Evolutionary conservation across 148 eudicot species (phyloP), one percentile per base, ranked within the genome.

Genomic region (Suaeda aralocaspica): DNA sequence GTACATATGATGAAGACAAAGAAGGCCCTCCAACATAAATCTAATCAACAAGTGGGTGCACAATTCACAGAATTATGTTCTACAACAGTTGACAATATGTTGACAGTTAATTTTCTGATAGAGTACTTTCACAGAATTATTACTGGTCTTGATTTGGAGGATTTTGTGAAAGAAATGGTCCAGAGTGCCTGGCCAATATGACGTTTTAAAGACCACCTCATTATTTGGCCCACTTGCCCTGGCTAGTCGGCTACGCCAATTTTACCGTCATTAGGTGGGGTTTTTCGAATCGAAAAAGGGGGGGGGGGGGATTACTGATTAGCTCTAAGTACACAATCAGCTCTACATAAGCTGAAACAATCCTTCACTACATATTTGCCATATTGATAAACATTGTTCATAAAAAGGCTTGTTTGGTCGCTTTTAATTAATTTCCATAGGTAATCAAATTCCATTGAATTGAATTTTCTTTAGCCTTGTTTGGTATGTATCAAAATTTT

Each of bases 21-120:
- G 24, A 49, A 45, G 58, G 36, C 36, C 16, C 59, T 62, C 42
- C 16, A 22, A 36, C 48, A 61, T 34, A 30, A 60, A 46, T 60
- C 66, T 60, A 24, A 65, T 70, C 63, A 30, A 48, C 24, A 26
- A 21, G n/a, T 46, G 39, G 26, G 14, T n/a, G 42, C 30, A 53
- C 59, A 24, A 0, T 13, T 59, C 39, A 60, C 52, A 28, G 11
- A 26, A 44, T 1, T 10, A 70, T 59, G 55, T 45, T 51, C 73
- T 49, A n/a, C 19, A 12, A 16, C 2, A 14, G 2, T 62, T 42
- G 50, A 62, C 66, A 9, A 21, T 61, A 21, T 21, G 36, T 39
- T 61, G 41, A 63, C 19, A 63, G n/a, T 63, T 41, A 9, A 39
- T 34, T 34, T 60, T 60, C 45, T 18, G 25, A 33, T 33, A 18